Evolutionary conservation across 2,329 filamentous ascomycete species (phyloP), one percentile per base, ranked within the genome.

Genomic region (Pseudogymnoascus sp.): DNA sequence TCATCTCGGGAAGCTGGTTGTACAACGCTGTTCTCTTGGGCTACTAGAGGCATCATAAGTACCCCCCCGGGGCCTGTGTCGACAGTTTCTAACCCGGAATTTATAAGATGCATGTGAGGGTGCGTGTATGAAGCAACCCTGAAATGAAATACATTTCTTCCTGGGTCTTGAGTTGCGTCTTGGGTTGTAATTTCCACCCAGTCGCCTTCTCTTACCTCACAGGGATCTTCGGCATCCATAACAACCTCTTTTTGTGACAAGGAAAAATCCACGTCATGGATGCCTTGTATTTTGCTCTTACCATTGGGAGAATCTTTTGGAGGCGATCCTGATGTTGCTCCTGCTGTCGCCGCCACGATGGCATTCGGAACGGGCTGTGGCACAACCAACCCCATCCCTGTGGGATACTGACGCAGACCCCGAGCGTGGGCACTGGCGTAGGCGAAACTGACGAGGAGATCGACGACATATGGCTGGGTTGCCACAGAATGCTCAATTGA

Each of bases 401-500:
- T 69, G 4, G 70, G 70, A 41, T 69, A 71, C 26, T 70, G 68
- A 23, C 70, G 67, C 23, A 71, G 59, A 60, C 63, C 62, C 13
- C 65, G 61, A 66, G 67, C 65, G n/a, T 15, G 38, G n/a, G 69
- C 69, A 37, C 65, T 66, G n/a, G 65, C 28, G 58, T 91, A 94
- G 70, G 90, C 92, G 69, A 96, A 89, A 71, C 84, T 92, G 52
- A 95, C 74, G 0, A 96, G 79, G 1, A 96, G 77, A 69, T 96
- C 92, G 10, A 95, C 88, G 0, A 95, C 90, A 60, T 85, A 83
- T 1, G 90, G 89, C 68, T 92, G 88, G 10, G 82, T 82, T 23
- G 88, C 68, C 19, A 96, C 88, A 68, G 96, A 90, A 69, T 92
- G 84, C 70, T 96, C 91, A 60, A 95, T 83, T 66, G 84, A 90